phyloP scores from a whole-genome alignment of 768 basidiomycete species.

The Candolleomyces aberdarensis region DNA sequence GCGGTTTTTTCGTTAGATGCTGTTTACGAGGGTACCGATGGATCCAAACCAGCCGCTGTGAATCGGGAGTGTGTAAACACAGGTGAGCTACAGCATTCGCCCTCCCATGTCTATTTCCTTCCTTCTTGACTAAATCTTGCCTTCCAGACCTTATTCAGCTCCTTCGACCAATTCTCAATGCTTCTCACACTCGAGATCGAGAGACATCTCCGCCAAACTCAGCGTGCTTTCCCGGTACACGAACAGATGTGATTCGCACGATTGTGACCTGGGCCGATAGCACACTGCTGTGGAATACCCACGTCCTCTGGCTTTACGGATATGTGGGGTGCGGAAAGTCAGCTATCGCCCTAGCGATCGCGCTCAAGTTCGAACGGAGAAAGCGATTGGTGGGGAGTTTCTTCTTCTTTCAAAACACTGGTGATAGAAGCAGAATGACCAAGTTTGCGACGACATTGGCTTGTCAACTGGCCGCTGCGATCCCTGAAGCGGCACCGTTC shows the following conservation, averaged over 20 bases:
- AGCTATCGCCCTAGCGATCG: constrained; percentile 14
- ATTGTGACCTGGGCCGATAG: not conserved
- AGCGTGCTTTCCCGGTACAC: not conserved
- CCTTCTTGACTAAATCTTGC: too few relatives aligned
- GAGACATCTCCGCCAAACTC: not conserved
- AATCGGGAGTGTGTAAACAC: too few relatives aligned
- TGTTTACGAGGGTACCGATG: too few relatives aligned
- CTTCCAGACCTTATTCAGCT: not conserved
- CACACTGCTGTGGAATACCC: not conserved
- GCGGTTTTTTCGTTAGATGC: too few relatives aligned
- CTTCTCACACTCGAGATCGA: not conserved
- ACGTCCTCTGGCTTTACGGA: constrained; percentile 17
- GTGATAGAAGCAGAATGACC: not conserved
- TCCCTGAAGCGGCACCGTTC: not conserved
- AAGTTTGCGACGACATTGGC: constrained; percentile 11
- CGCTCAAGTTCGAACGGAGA: not conserved
- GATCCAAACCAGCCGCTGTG: too few relatives aligned
- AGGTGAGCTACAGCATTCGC: too few relatives aligned
- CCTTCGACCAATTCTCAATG: not conserved
- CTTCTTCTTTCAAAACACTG: constrained; percentile 11
- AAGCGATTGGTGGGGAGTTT: constrained; percentile 9
- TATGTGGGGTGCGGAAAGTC: constrained; percentile 20
- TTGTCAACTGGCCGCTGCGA: constrained; percentile 11
- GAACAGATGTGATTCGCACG: not conserved
- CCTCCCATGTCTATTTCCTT: too few relatives aligned